Base-by-base conservation (phyloP, 2,329 filamentous ascomycete genomes). In the Rhynchosporium secalis region DNA sequence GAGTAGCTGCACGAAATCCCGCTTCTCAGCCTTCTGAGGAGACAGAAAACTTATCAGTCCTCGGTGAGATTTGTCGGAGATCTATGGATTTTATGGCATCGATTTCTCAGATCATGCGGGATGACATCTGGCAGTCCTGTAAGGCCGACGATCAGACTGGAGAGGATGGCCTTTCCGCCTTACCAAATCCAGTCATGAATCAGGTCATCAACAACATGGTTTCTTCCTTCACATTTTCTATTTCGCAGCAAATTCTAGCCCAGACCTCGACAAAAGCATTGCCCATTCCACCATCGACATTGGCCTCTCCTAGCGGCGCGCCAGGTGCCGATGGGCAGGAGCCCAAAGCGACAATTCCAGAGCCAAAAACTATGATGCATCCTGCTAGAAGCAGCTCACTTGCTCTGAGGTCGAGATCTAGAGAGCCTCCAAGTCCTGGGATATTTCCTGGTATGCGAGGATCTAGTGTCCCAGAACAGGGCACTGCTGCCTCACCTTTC, bases 61-160 rank as follows among this genome's bases (percentile, higher is more conserved):
- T 97, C n/a, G 89, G 91, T 1, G 92, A 98, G 72, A 86, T 97
- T 33, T 96, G 92, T 73, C 86, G 87, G 64, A 84, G 93, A 62
- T 88, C 92, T 1, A 82, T 95, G 9, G 88, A 91, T 65, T 98
- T 97, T 70, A 89, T 98, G 43, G 89, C 91, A 1, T 85, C 88
- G 45, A 87, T 91, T 43, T 90, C 91, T 3, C 86, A 90, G 58
- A 86, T 92, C 28, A 86, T 98, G 78, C 85, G 92, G 58, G 83
- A 86, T 60, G 95, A 98, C 72, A 79, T 98, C 2, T 77, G 86
- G 52, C 80, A 83, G n/a, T 86, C 88, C 41, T 79, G 88, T 60
- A 31, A 57, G 40, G 38, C 13, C 28, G 31, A 36, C 15, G 49
- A 31, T 10, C 40, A 49, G 15, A 38, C 31, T 1, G 71, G 67